Base-by-base conservation (phyloP, 768 basidiomycete species). In the Russula sp. region DNA sequence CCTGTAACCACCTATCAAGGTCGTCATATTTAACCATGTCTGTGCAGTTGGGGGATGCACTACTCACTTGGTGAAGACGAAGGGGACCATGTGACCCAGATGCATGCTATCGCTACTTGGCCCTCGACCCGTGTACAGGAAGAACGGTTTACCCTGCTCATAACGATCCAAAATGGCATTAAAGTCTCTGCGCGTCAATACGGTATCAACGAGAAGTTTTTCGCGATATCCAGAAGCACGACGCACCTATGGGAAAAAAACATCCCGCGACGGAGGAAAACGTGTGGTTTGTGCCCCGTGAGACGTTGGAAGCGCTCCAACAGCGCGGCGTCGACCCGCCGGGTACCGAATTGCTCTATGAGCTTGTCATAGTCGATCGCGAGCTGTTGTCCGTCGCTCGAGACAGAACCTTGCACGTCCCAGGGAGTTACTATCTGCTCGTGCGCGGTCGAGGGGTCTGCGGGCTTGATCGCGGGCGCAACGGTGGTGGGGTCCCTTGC, bases 291-390 rank as follows among this genome's bases (percentile, higher is more conserved):
- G 58, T 83, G 81, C 5, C 96, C 96, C 9, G 97, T 98, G 56
- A 98, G 74, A 50, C 81, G 83, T 76, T 98, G 93, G 68, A 99
- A 99, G 34, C 97, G 83, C 63, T 86, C 84, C 20, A 99, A 77
- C 47, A 99, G 73, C 25, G 83, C 85, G 2, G 77, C 71, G 67
- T 95, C 88, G 65, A 98, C 78, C 59, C 84, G 77, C 50, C 87
- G 84, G 11, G 97, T 98, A 49, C 97, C 97, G 70, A 99, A 99
- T 72, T 97, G 90, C 69, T 83, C 83, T 59, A 98, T 78, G 64
- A 98, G 82, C 78, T 97, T 98, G 75, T 96, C 90, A 69, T 99
- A 99, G 76, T 99, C 91, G 74, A 98, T 98, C 54, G 84, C 93
- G 58, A 86, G 86, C 76, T 97, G 87, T 69, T 89, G 87, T 58